Base-by-base conservation (phyloP, 805 yeast genomes). In the Teunomyces stri region DNA sequence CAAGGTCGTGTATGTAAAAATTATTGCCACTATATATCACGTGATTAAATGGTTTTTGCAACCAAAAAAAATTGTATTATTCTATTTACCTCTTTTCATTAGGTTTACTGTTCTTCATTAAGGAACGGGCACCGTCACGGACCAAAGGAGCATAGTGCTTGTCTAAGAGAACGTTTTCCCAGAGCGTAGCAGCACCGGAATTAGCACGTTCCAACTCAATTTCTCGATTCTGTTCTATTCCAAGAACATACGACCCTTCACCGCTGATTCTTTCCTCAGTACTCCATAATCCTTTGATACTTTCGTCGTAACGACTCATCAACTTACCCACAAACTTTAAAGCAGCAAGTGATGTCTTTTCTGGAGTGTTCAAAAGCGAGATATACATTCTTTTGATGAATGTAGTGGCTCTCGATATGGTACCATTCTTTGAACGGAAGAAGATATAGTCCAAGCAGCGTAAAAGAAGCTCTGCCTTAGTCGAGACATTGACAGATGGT, bases 201-300 rank as follows among this genome's bases (percentile, higher is more conserved):
- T 94, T 91, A 55, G 87, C 73, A 61, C 92, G 81, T 54, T 85
- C 88, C 9, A 88, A 81, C 40, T 80, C 83, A 6, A 72, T 70
- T 45, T 69, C 73, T 43, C 62, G 52, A 34, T 57, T 61, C 45
- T 79, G 79, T 42, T 82, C 89, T 54, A 84, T 73, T 22, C 81
- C 79, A 60, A 85, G 86, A 11, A 75, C 73, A 48, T 72, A 72
- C 20, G 57, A 46, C 6, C 78, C 77, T 42, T 97, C 98, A 49
- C 92, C 90, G 34, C 82, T 82, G 35, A 94, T 79, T 54, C 94
- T 77, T 61, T 94, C 99, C 42, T 90, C 96, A 1, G 97, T 88
- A 18, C 89, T 82, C 69, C 85, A 89, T 43, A 92, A 69, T 1
- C 95, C 87, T 44, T 81, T 78, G 40, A 89, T 68, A 44, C 84